phyloP scores from a whole-genome alignment of 2,329 filamentous ascomycete species.

The Arthrobotrys pseudoclavata region DNA sequence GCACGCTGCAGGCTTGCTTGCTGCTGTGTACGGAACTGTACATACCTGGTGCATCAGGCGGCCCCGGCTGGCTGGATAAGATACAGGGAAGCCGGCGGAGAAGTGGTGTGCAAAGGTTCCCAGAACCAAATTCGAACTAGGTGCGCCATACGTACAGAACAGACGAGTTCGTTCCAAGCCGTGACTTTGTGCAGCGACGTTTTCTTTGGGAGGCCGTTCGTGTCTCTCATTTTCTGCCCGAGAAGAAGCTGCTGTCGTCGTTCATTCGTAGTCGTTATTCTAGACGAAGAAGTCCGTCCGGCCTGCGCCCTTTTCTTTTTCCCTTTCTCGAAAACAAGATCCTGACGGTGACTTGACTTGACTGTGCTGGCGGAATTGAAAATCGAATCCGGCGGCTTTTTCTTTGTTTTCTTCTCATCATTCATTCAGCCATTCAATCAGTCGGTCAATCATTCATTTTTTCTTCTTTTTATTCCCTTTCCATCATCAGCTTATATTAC shows the following conservation, averaged over 20 bases:
- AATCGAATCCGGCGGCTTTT: slow-evolving; percentile 24
- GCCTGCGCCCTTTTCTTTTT: slow-evolving; percentile 13
- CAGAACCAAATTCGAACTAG: slow-evolving; percentile 38
- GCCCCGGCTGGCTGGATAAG: slow-evolving; percentile 50
- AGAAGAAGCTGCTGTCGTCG: background rate
- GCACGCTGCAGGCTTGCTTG: slow-evolving; percentile 47
- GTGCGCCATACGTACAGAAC: slow-evolving; percentile 33
- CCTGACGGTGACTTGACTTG: background rate
- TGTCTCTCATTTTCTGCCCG: background rate
- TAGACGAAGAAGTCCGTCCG: slow-evolving; percentile 14
- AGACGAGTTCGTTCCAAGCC: slow-evolving; percentile 6
- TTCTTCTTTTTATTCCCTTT: slow-evolving; percentile 4
- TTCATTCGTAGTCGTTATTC: background rate
- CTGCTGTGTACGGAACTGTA: slow-evolving; percentile 41
- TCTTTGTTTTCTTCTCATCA: slow-evolving; percentile 8
- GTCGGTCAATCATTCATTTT: slow-evolving; percentile 1
- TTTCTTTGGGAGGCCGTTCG: background rate
- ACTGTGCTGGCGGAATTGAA: slow-evolving; percentile 10
- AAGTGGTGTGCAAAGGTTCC: slow-evolving; percentile 52
- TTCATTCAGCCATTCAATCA: background rate
- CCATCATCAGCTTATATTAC: slow-evolving; percentile 6
- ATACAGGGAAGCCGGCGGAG: slow-evolving; percentile 41
- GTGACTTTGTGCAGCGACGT: slow-evolving; percentile 25
- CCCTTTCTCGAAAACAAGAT: background rate
- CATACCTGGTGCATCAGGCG: slow-evolving; percentile 47